Evolutionary conservation across 257 asterid genomes (phyloP), one percentile per base, ranked within the genome.

Genomic region (Verbascum thapsus): DNA sequence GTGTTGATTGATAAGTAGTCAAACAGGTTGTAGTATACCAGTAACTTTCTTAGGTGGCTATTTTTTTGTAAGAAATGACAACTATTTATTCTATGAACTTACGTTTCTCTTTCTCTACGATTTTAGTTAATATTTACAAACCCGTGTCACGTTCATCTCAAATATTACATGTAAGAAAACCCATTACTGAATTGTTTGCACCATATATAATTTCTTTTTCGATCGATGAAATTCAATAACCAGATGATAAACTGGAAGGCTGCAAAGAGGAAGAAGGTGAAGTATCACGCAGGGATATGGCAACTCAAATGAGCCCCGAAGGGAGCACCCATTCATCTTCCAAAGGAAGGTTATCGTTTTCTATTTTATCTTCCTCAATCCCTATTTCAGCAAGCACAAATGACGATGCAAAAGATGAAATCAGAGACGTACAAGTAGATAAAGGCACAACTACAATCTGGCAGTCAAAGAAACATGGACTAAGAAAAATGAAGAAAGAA

Each of bases 281-380:
- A n/a, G 54, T 61, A 37, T 54, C 85, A 9, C 76, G 84, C 41
- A 80, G 94, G 71, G 98, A 91, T 71, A 80, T 85, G 87, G 94
- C 96, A 43, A 92, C 97, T 35, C 97, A 91, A 71, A 91, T 91
- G 97, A 91, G 96, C 80, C 88, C 95, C 0, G 86, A 74, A 32
- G 73, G 74, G 35, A 85, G 98, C 76, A 66, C 78, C 10, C 78
- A 57, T 57, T 81, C 91, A 3, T 84, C 96, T 62, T 72, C 88
- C 49, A 74, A 53, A 61, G 87, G 73, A 43, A 70, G 83, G 58
- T 23, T 75, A 44, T 80, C 88, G 0, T 79, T 77, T 60, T 83
- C 87, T 6, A 37, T 71, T 54, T 39, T 78, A 15, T 67, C n/a
- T n/a, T n/a, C n/a, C n/a, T n/a, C n/a, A n/a, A n/a, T n/a, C n/a